These are phyloP conservation scores for Backusella macrospora DNA, from an alignment of 192 early-diverging fungal genomes.

Conservation along the genomic window DNA sequence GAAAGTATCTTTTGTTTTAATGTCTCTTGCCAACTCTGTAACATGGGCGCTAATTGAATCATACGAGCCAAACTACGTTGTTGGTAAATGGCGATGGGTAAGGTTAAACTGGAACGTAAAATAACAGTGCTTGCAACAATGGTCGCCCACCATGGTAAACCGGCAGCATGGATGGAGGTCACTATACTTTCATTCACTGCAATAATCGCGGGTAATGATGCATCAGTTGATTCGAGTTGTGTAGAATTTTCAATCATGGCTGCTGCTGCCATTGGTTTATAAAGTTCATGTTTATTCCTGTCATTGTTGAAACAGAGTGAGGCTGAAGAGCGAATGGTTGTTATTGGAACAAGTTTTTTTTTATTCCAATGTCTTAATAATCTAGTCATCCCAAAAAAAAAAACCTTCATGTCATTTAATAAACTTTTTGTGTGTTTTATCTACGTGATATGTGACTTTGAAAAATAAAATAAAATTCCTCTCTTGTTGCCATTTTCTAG, in stretches of 20 bases:
- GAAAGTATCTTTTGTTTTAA: conserved; percentile 47
- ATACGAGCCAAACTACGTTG: conserved; percentile 51
- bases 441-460: no score
- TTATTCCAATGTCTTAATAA: no score
- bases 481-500: no score
- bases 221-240: not conserved
- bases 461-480: no score
- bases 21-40: conserved; percentile 51
- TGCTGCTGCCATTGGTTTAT: not conserved
- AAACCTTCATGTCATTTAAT: no score
- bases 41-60: conserved; percentile 50
- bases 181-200: conserved; percentile 48
- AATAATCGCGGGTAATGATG: conserved; percentile 32
- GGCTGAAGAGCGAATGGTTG: no score
- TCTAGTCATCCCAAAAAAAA: no score
- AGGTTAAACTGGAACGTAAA: conserved; percentile 51
- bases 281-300: no score
- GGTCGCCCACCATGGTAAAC: conserved; percentile 63
- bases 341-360: no score
- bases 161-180: conserved; percentile 44
- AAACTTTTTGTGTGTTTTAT: no score
- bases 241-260: not conserved
- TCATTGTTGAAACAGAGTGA: no score
- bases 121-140: conserved; percentile 52
- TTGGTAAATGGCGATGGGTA: conserved; percentile 65